Evolutionary conservation across 2,329 filamentous ascomycete genomes (phyloP).

Genomic region (Xenoacremonium recifei): DNA sequence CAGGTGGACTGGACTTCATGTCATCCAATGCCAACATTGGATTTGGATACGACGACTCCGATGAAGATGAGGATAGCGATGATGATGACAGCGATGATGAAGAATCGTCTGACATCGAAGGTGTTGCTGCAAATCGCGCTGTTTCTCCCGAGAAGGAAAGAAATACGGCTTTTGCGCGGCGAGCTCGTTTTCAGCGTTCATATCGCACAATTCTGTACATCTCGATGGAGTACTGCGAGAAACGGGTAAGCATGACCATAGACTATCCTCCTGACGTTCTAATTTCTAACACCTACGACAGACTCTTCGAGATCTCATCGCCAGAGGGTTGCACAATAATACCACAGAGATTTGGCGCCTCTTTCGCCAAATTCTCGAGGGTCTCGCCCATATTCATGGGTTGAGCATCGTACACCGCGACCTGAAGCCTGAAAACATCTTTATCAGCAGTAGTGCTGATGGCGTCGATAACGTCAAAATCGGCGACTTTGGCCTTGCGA

Average conservation of each 20-base stretch:
- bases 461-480: slow-evolving; percentile 88
- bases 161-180: slow-evolving; percentile 25
- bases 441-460: slow-evolving; percentile 70
- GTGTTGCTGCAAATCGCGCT: slow-evolving; percentile 24
- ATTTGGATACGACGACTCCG: slow-evolving; percentile 62
- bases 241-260: slow-evolving; percentile 56
- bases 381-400: slow-evolving; percentile 83
- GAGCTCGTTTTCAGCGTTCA: slow-evolving; percentile 45
- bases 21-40: slow-evolving; percentile 80
- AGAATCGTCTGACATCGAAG: slow-evolving; percentile 36
- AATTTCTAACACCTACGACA: slow-evolving; percentile 12
- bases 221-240: slow-evolving; percentile 98
- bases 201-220: slow-evolving; percentile 84
- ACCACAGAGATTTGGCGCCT: slow-evolving; percentile 82
- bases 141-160: slow-evolving; percentile 31
- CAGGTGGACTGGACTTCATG: slow-evolving; percentile 87
- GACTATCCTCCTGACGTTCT: not conserved
- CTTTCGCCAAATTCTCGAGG: slow-evolving; percentile 88
- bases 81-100: slow-evolving; percentile 47
- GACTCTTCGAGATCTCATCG: slow-evolving; percentile 87
- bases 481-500: slow-evolving; percentile 93
- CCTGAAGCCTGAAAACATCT: slow-evolving; percentile 95
- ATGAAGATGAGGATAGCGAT: slow-evolving; percentile 44
- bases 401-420: slow-evolving; percentile 94
- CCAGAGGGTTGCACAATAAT: slow-evolving; percentile 70